Conservation (phyloP, 2,329 filamentous ascomycete species). For the Metarhizium album region DNA sequence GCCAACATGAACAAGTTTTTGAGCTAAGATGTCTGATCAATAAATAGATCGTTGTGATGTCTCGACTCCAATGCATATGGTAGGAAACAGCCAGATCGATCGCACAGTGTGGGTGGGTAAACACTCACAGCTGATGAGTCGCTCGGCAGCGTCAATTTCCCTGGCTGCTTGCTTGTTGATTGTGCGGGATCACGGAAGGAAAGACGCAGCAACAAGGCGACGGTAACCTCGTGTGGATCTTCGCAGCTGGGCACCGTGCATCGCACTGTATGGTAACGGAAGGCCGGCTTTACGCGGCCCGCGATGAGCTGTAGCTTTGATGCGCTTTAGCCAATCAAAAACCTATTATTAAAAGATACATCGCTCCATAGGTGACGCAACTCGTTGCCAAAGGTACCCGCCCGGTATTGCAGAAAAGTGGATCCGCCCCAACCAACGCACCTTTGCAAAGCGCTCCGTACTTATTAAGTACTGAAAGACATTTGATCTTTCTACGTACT, state of each 20-base stretch:
- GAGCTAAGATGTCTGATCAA: not conserved
- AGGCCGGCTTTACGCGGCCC: not conserved
- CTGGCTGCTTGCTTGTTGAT: not conserved
- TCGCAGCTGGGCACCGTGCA: slow-evolving; percentile 8
- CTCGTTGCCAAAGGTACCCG: too few relatives aligned
- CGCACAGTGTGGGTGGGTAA: not conserved
- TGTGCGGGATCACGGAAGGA: not conserved
- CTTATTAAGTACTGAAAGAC: too few relatives aligned
- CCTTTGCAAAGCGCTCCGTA: too few relatives aligned
- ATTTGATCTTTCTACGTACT: too few relatives aligned
- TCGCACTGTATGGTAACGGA: not conserved
- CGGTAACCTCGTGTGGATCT: not conserved
- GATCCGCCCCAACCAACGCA: too few relatives aligned
- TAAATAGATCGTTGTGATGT: not conserved
- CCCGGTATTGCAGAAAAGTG: too few relatives aligned
- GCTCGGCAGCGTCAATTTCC: not conserved
- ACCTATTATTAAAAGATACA: too few relatives aligned
- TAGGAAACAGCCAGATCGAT: not conserved
- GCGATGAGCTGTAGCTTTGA: too few relatives aligned
- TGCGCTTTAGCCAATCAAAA: too few relatives aligned
- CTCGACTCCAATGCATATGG: not conserved
- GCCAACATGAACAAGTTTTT: slow-evolving; percentile 16
- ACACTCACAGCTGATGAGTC: not conserved
- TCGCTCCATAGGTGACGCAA: too few relatives aligned
- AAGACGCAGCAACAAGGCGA: not conserved